Percentiles rank a stretch among this genome's conserved stretches.
Conservation (phyloP, 2,329 filamentous ascomycete genomes). For the Thielaviopsis populi region DNA sequence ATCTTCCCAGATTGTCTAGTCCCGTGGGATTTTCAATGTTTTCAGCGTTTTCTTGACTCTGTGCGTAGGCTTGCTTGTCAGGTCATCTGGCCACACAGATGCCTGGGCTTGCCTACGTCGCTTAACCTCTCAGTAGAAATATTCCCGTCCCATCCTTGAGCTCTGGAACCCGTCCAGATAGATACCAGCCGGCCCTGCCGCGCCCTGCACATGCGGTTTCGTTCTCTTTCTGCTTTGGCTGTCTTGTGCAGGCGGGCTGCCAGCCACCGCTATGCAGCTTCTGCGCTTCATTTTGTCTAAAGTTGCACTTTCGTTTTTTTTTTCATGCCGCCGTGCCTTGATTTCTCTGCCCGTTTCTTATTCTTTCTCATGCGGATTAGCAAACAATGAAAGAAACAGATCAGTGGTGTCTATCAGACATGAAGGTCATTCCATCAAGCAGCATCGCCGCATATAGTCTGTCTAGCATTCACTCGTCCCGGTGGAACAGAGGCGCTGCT, state of each 20-base stretch:
- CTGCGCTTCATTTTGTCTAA: neutral
- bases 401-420: neutral
- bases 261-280: neutral
- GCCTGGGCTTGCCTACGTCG: neutral
- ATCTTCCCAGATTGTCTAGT: neutral
- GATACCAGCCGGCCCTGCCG: neutral
- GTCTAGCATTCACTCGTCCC: neutral
- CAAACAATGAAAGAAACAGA: neutral
- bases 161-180: neutral
- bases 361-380: neutral
- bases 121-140: constrained; percentile 11
- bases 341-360: neutral
- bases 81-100: constrained; percentile 4
- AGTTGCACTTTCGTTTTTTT: neutral
- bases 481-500: too few species aligned
- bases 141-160: neutral
- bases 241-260: neutral
- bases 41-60: constrained; percentile 14
- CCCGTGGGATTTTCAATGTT: constrained; percentile 5
- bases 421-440: neutral
- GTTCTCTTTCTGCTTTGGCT: constrained; percentile 2
- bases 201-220: neutral
- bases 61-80: neutral
- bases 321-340: neutral
- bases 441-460: neutral